Evolutionary conservation across 2,329 filamentous ascomycete species (phyloP), one percentile per base, ranked within the genome.

Genomic region (Lomentospora prolificans): DNA sequence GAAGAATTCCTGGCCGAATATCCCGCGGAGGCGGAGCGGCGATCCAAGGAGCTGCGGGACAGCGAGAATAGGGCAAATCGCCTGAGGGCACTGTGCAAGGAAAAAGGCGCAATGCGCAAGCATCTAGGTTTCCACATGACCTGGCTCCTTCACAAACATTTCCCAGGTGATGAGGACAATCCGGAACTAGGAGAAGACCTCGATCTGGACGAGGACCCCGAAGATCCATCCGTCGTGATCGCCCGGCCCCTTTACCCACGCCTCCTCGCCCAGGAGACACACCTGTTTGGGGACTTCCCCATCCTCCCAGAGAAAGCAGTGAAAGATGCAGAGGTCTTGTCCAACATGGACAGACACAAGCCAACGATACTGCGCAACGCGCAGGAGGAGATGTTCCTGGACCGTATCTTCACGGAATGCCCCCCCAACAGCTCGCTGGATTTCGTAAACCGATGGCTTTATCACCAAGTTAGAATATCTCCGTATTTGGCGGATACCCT

Each of bases 401-500:
- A 73, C 46, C 69, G 64, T 4, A 67, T 78, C 9, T 63, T 78
- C 51, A 60, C 60, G 24, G 70, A 72, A 2, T 61, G 65, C 3
- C 61, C 67, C 9, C 61, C 62, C 2, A 69, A 69, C 2, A 68
- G 70, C 60, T 75, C 72, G 59, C 65, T 64, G 1, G 72, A 78
- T 52, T 77, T 71, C 56, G 71, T 81, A 61, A 69, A 69, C 59
- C 69, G 75, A 41, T 81, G 79, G 78, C 65, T 81, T 2, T 68
- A 81, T 10, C 75, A 80, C 51, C 72, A 74, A 44, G 67, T 81
- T 41, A 72, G 76, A 33, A 66, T 69, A 12, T 77, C 74, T 2
- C 67, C 75, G 0, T 62, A 79, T 56, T 72, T 77, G 58, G 75
- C 67, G 1, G 65, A 72, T 56, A 62, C 75, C 2, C 66, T 80